Percentiles rank a stretch among this genome's conserved stretches.
phyloP scores from a whole-genome alignment of 768 basidiomycete genomes.

The Phylloporus sp. region DNA sequence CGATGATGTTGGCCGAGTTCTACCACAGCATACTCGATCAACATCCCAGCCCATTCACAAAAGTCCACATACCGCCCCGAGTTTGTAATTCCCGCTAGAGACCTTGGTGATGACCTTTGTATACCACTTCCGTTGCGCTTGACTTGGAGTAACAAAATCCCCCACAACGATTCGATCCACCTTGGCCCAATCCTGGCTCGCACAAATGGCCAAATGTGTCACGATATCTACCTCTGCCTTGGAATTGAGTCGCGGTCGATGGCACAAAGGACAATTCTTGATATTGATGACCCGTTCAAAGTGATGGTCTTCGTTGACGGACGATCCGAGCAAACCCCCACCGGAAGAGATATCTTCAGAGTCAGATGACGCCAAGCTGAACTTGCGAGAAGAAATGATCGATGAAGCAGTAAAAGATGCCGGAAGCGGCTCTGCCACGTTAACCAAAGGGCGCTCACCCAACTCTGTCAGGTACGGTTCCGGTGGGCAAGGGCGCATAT shows the following conservation, averaged over 20 bases:
- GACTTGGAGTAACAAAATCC: constrained; percentile 90
- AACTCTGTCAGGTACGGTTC: constrained; percentile 41
- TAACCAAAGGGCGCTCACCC: constrained; percentile 41
- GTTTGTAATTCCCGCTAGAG: constrained; percentile 78
- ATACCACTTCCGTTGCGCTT: constrained; percentile 97
- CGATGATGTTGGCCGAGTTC: constrained; percentile 98
- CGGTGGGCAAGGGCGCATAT: constrained; percentile 9
- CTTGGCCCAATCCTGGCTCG: constrained; percentile 86
- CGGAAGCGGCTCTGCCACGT: constrained; percentile 29
- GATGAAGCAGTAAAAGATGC: constrained; percentile 8
- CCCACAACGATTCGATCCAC: constrained; percentile 89
- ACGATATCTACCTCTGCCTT: constrained; percentile 94
- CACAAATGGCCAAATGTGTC: constrained; percentile 95
- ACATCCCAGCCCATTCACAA: not conserved
- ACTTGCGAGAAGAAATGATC: constrained; percentile 24
- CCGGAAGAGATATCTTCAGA: constrained; percentile 36
- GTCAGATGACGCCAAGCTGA: constrained; percentile 45
- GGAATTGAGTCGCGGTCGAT: constrained; percentile 76
- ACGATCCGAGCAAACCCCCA: constrained; percentile 1
- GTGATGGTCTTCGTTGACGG: constrained; percentile 30
- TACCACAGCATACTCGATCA: constrained; percentile 23
- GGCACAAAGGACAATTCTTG: constrained; percentile 91
- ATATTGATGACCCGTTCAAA: constrained; percentile 93
- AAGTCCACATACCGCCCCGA: constrained; percentile 71
- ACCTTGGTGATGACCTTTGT: constrained; percentile 87